Percentiles rank a stretch among this genome's conserved stretches.
Evolutionary conservation across 139 green algal species (phyloP).

Genomic region (Chlorella vulgaris): DNA sequence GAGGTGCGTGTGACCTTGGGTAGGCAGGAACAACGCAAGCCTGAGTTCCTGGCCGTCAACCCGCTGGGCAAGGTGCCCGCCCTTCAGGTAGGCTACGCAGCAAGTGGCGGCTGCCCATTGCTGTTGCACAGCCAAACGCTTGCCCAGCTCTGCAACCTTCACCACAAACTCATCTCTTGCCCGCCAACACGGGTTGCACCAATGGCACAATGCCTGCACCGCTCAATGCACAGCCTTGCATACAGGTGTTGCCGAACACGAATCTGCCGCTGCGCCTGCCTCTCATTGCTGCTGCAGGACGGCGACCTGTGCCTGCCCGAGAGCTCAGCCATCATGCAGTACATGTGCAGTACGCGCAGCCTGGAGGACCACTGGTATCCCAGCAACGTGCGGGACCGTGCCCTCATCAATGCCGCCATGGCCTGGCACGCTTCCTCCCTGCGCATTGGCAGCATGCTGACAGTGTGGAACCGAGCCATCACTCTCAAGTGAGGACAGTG

Average conservation of each 20-base stretch:
- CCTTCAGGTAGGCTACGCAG: slow-evolving; percentile 3
- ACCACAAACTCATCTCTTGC: too few species aligned
- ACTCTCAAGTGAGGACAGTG: neutral
- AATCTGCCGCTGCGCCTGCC: too few species aligned
- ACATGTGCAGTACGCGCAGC: slow-evolving; percentile 27
- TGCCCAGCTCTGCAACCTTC: too few species aligned
- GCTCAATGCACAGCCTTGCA: too few species aligned
- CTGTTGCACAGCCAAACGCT: too few species aligned
- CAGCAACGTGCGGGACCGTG: neutral
- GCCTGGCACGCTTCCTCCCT: slow-evolving; percentile 37
- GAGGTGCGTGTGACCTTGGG: slow-evolving; percentile 9
- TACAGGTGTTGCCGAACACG: too few species aligned
- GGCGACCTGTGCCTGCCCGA: slow-evolving; percentile 21
- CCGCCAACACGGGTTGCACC: too few species aligned
- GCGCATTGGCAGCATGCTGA: slow-evolving; percentile 28
- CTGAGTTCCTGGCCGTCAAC: slow-evolving; percentile 4
- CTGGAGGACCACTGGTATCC: slow-evolving; percentile 32
- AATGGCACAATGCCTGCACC: too few species aligned
- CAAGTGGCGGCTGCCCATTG: neutral
- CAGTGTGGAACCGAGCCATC: slow-evolving; percentile 29
- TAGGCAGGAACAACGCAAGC: neutral
- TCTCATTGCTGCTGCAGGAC: neutral
- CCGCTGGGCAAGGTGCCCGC: slow-evolving; percentile 31
- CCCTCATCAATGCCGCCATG: slow-evolving; percentile 4
- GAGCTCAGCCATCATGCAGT: slow-evolving; percentile 37